phyloP scores from a whole-genome alignment of 1,139 yeast genomes.

The Saccharomyces hybrid region DNA sequence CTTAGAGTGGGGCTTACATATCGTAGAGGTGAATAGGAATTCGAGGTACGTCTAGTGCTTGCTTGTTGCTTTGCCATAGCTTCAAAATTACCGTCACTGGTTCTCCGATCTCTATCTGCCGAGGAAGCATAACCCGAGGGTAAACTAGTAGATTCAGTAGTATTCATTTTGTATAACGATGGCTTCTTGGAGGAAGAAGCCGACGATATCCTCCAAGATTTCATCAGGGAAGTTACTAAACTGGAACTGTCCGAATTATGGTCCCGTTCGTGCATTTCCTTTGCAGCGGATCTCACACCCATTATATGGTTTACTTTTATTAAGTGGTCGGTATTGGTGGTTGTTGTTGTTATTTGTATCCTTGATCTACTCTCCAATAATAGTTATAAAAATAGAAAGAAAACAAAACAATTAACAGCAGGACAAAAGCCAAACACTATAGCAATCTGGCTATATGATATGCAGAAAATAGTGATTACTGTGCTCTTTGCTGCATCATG shows the following conservation, averaged over 20 bases:
- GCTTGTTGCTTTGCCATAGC: conserved; percentile 25
- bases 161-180: neutral
- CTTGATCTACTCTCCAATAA: neutral
- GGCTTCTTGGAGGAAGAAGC: conserved; percentile 6
- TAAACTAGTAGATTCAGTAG: conserved; percentile 3
- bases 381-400: neutral
- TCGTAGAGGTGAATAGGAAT: conserved; percentile 24
- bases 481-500: neutral
- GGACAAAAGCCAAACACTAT: neutral
- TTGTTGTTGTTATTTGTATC: neutral
- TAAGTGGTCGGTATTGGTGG: neutral
- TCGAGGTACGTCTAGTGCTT: conserved; percentile 15
- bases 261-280: conserved; percentile 20
- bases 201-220: conserved; percentile 26
- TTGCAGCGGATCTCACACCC: conserved; percentile 17
- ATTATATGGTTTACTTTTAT: conserved; percentile 4
- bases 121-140: conserved; percentile 4
- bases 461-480: neutral
- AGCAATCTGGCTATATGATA: neutral
- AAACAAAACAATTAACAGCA: neutral
- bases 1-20: conserved; percentile 16
- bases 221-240: conserved; percentile 24
- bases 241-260: conserved; percentile 11
- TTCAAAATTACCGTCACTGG: conserved; percentile 23
- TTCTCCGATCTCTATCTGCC: conserved; percentile 3